Percentiles rank a stretch among this genome's conserved stretches.
phyloP scores from a whole-genome alignment of 306 rosid species.

The Lathyrus oleraceus region DNA sequence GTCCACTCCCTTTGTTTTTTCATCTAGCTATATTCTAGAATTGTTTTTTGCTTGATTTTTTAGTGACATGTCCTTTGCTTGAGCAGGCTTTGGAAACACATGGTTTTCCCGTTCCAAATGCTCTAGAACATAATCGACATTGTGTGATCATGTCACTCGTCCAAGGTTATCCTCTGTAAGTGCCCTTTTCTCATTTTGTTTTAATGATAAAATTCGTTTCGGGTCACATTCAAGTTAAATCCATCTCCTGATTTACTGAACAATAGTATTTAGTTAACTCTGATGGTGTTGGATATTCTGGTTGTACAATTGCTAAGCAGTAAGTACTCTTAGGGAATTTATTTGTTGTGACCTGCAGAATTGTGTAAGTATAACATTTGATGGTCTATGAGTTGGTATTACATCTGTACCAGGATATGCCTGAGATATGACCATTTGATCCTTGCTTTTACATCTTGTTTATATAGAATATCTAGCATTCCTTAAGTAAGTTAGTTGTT shows the following conservation, averaged over 20 bases:
- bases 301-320: neutral
- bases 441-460: neutral
- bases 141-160: constrained; percentile 91
- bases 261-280: neutral
- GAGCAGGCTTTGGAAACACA: constrained; percentile 85
- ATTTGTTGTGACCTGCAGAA: neutral
- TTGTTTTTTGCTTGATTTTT: constrained; percentile 12
- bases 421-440: neutral
- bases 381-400: neutral
- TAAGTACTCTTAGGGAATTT: neutral
- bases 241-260: neutral
- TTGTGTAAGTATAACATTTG: neutral
- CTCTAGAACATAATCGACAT: constrained; percentile 81
- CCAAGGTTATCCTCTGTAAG: constrained; percentile 92
- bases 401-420: neutral
- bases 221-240: neutral
- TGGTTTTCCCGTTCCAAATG: constrained; percentile 82
- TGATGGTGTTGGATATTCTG: neutral
- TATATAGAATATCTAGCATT: neutral
- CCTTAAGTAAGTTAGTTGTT: neutral
- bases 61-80: constrained; percentile 24
- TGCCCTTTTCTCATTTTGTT: constrained; percentile 29
- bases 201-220: constrained; percentile 1
- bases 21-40: neutral
- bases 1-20: neutral